Conservation (phyloP, 495 filamentous ascomycete species). For the Neurospora sp. region DNA sequence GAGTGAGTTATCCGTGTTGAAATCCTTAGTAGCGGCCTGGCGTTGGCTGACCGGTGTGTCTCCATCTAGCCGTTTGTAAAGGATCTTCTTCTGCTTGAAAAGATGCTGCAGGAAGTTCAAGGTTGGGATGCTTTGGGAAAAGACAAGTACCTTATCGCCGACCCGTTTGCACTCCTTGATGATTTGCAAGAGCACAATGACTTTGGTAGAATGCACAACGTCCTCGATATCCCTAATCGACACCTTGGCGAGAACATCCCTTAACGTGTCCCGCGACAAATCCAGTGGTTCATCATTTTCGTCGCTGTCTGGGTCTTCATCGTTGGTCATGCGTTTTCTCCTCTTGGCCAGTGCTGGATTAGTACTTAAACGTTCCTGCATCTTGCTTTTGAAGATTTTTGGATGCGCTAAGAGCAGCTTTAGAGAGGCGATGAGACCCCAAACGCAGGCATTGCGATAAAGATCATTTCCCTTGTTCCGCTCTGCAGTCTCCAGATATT, state of each 20-base stretch:
- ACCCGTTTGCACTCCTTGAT: constrained; percentile 46
- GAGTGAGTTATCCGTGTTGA: constrained; percentile 42
- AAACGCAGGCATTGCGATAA: constrained; percentile 11
- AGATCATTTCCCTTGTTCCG: not conserved
- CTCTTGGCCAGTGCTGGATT: not conserved
- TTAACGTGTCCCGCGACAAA: constrained; percentile 24
- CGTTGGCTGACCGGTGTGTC: constrained; percentile 40
- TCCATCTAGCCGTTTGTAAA: constrained; percentile 58
- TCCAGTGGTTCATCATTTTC: constrained; percentile 8
- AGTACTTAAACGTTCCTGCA: constrained; percentile 16
- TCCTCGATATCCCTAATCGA: constrained; percentile 19
- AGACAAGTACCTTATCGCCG: constrained; percentile 69
- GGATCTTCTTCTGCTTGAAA: constrained; percentile 32
- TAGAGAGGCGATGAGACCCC: constrained; percentile 38
- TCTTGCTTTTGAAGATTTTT: constrained; percentile 46
- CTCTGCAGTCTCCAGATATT: constrained; percentile 34
- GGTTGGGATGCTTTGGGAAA: constrained; percentile 62
- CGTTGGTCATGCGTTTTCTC: not conserved
- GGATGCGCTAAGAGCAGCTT: constrained; percentile 71
- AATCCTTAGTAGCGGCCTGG: constrained; percentile 50
- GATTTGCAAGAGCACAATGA: constrained; percentile 54
- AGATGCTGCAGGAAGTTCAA: constrained; percentile 56
- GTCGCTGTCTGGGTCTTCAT: constrained; percentile 17
- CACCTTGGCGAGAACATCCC: constrained; percentile 18
- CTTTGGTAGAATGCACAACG: constrained; percentile 50